Evolutionary conservation across 73 alveolate species (phyloP).

Genomic region (Paramecium tetraurelia): DNA sequence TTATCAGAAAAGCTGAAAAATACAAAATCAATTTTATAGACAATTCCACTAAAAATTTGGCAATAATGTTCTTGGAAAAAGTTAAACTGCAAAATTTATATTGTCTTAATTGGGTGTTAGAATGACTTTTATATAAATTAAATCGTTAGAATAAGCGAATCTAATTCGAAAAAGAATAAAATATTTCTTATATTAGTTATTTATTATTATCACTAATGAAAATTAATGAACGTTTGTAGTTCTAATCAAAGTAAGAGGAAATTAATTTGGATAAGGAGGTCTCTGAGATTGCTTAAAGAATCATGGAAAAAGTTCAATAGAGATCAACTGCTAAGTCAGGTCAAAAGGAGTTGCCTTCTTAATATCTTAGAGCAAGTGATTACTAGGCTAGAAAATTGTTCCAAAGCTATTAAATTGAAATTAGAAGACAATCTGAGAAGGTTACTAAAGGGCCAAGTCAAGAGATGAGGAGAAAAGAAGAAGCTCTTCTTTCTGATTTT

Average conservation of each 20-base stretch:
- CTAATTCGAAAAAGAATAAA: not conserved
- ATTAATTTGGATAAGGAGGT: not conserved
- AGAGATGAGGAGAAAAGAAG: not conserved
- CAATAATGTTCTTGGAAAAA: not conserved
- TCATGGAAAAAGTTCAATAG: not conserved
- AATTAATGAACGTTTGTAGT: conserved; percentile 29
- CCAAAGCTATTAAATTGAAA: not conserved
- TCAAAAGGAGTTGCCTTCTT: not conserved
- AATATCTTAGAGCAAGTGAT: not conserved
- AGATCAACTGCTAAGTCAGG: not conserved
- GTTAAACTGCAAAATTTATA: too few relatives aligned
- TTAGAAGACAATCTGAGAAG: not conserved
- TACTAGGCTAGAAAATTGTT: not conserved
- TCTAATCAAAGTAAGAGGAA: not conserved
- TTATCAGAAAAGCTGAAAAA: not conserved
- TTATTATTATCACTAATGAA: not conserved
- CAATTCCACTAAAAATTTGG: not conserved
- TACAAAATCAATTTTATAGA: not conserved
- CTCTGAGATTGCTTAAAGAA: not conserved
- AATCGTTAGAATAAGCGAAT: not conserved
- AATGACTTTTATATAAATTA: not conserved
- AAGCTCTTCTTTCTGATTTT: not conserved
- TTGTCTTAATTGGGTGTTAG: not conserved
- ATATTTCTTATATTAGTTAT: not conserved
- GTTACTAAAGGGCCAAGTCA: not conserved